Evolutionary conservation across 2,329 filamentous ascomycete genomes (phyloP), one percentile per base, ranked within the genome.

Genomic region (Orbilia ellipsospora): DNA sequence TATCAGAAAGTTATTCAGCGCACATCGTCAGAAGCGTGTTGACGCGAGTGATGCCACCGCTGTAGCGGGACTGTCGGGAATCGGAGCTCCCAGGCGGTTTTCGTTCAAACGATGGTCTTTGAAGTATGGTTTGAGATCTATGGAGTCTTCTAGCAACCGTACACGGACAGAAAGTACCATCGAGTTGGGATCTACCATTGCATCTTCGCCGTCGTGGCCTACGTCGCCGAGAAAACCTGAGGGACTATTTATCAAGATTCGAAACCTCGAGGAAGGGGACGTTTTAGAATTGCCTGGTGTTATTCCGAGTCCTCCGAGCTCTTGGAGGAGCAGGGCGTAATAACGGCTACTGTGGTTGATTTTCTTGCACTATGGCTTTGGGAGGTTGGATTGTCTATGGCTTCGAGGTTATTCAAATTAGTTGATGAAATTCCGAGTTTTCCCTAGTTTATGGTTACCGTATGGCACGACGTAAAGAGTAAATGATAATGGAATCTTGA

Each of bases 1-100:
- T 18, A 76, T 76, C 6, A 42, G 73, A 20, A 76, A 76, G 20
- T 52, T 76, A 13, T 76, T 76, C 42, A 76, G 28, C 20, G 42
- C 51, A 2, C 70, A 68, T 31, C 60, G 57, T 5, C 40, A 67
- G n/a, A 74, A 50, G 36, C 52, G 57, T 13, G 50, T 16, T 4
- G 69, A 50, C 3, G 20, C 62, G 3, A 66, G 62, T 16, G 56
- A 62, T 40, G 42, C 61, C n/a, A 56, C 55, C 4, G 55, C 26
- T 15, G 60, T 72, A 6, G 67, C 50, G 8, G 62, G 18, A 18
- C 31, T 70, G 48, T 63, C 66, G 4, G 42, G 51, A 10, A 52
- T 50, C 12, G 52, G 51, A 20, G 44, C 28, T n/a, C 44, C 57
- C 7, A 60, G 65, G 13, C 50, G 70, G 18, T 74, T 54, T 26